phyloP scores from a whole-genome alignment of 75 land plant genomes.

The Cunninghamia lanceolata region DNA sequence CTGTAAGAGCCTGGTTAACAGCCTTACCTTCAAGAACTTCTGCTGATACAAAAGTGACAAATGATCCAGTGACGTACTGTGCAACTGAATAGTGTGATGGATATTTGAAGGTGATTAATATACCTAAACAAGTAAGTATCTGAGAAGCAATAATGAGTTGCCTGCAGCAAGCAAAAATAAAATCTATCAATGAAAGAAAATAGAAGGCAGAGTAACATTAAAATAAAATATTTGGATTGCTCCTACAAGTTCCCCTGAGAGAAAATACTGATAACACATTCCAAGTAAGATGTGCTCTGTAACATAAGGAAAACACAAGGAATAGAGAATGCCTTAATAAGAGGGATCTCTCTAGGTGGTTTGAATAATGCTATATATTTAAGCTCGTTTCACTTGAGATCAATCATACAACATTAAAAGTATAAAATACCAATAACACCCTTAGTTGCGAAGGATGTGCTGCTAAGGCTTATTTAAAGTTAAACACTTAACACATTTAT shows the following conservation, averaged over 20 bases:
- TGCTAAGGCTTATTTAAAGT: neutral
- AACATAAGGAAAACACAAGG: neutral
- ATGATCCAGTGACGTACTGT: constrained; percentile 68
- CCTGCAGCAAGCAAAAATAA: constrained; percentile 35
- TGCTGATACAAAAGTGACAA: constrained; percentile 67
- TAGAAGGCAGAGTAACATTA: neutral
- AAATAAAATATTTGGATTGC: neutral
- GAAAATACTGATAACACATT: neutral
- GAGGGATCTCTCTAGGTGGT: neutral
- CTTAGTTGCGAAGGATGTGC: neutral
- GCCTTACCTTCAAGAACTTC: constrained; percentile 82
- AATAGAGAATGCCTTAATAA: neutral
- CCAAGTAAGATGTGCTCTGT: neutral
- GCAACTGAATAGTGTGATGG: constrained; percentile 48
- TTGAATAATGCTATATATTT: neutral
- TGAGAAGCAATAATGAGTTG: constrained; percentile 72
- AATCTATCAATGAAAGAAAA: neutral
- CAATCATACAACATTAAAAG: neutral
- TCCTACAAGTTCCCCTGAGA: neutral
- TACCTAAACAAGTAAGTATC: constrained; percentile 62
- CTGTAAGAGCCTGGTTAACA: neutral
- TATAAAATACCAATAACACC: neutral
- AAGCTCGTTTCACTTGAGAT: neutral
- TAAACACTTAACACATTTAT: neutral
- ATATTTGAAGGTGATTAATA: constrained; percentile 52